Percentiles rank a stretch among this genome's conserved stretches.
Conservation (phyloP, 176 grass and related monocot species). For the Musa schizocarpa region DNA sequence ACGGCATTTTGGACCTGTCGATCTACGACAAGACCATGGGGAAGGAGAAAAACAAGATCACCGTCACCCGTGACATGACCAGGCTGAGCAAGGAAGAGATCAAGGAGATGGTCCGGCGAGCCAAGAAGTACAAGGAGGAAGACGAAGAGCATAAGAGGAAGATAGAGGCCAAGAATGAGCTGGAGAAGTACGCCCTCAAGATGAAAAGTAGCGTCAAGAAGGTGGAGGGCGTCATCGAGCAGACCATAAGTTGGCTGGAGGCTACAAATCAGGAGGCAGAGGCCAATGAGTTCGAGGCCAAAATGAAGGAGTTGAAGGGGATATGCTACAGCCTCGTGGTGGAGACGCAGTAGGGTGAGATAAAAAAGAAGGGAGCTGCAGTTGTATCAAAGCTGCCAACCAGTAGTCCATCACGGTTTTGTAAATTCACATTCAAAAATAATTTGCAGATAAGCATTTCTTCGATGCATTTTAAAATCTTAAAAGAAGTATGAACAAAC, state of each 20-base stretch:
- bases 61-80: neutral
- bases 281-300: neutral
- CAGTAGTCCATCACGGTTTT: too few relatives aligned
- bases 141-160: neutral
- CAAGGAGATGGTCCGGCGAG: neutral
- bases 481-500: too few relatives aligned
- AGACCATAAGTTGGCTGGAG: neutral
- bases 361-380: too few relatives aligned
- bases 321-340: too few relatives aligned
- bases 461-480: too few relatives aligned
- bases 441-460: too few relatives aligned
- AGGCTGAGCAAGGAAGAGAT: slow-evolving; percentile 2
- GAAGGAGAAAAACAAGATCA: too few relatives aligned
- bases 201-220: neutral
- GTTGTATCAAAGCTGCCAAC: too few relatives aligned
- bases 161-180: slow-evolving; percentile 26
- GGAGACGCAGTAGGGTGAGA: too few relatives aligned
- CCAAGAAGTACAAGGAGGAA: slow-evolving; percentile 11
- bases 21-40: neutral
- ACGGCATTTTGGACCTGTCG: slow-evolving; percentile 8
- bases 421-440: too few relatives aligned
- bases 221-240: neutral
- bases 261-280: neutral
- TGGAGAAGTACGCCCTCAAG: slow-evolving; percentile 24
- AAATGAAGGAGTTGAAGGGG: neutral